Evolutionary conservation across 352 stramenopile genomes (phyloP).

Genomic region (Aphanomyces cochlioides): DNA sequence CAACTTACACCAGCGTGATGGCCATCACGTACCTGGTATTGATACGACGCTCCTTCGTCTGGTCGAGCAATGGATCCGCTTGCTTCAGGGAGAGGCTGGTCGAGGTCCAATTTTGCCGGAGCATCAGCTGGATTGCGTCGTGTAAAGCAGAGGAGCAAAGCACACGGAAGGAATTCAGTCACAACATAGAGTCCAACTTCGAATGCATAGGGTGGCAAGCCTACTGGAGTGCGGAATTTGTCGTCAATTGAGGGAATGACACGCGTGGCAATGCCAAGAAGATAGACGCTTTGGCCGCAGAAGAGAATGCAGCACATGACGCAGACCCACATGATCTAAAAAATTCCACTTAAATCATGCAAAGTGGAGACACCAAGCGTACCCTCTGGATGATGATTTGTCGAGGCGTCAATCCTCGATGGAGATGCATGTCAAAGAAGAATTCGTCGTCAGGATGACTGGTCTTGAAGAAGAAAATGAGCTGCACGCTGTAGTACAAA

Average conservation of each 20-base stretch:
- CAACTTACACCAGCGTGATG: neutral
- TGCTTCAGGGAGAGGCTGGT: conserved; percentile 2
- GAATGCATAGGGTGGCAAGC: conserved; percentile 63
- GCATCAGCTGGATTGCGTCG: conserved; percentile 28
- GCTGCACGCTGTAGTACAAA: conserved; percentile 74
- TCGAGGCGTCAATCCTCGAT: conserved; percentile 41
- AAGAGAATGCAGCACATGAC: conserved; percentile 70
- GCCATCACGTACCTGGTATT: conserved; percentile 11
- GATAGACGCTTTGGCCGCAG: conserved; percentile 56
- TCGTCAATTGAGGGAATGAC: conserved; percentile 58
- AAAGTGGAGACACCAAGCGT: conserved; percentile 26
- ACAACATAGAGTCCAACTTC: conserved; percentile 68
- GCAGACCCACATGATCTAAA: conserved; percentile 70
- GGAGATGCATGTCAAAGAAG: conserved; percentile 62
- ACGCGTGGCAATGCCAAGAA: conserved; percentile 64
- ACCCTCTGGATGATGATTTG: conserved; percentile 65
- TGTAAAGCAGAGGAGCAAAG: conserved; percentile 65
- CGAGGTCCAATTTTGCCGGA: neutral
- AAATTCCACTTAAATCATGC: neutral
- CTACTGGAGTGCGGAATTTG: conserved; percentile 56
- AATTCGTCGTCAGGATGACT: conserved; percentile 73
- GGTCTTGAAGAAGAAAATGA: conserved; percentile 77
- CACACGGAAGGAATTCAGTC: conserved; percentile 69
- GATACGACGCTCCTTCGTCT: conserved; percentile 20
- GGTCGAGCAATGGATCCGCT: conserved; percentile 1